These are phyloP conservation scores for Pichia sp. DNA, from an alignment of 1,139 yeast species.

Conservation along the genomic window DNA sequence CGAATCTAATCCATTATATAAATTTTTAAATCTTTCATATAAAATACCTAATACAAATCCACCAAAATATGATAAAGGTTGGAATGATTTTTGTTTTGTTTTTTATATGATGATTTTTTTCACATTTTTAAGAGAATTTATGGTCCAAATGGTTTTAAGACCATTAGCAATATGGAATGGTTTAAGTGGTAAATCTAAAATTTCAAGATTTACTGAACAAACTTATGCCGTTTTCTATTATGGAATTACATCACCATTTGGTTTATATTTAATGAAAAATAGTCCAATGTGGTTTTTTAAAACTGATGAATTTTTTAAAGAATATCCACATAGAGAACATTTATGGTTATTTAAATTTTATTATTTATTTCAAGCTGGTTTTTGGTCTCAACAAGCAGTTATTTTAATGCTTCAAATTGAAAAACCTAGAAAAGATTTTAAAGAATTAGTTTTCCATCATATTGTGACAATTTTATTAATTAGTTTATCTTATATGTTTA, in stretches of 20 bases:
- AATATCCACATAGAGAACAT: conserved; percentile 80
- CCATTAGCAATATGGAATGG: conserved; percentile 62
- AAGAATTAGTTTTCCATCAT: conserved; percentile 89
- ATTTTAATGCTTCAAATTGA: conserved; percentile 79
- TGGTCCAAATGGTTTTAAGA: conserved; percentile 73
- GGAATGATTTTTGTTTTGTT: conserved; percentile 74
- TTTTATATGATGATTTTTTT: conserved; percentile 77
- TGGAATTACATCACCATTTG: conserved; percentile 77
- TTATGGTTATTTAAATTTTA: conserved; percentile 67
- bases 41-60: conserved; percentile 45
- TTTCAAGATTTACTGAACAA: conserved; percentile 87
- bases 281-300: conserved; percentile 86
- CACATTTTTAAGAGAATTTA: conserved; percentile 84
- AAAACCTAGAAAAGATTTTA: conserved; percentile 90
- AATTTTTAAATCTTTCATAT: conserved; percentile 67
- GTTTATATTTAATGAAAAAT: conserved; percentile 79
- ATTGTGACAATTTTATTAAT: conserved; percentile 84
- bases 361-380: conserved; percentile 89
- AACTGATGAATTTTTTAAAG: conserved; percentile 70
- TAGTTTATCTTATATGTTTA: conserved; percentile 88
- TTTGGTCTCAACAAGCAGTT: conserved; percentile 94
- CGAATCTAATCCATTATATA: conserved; percentile 53
- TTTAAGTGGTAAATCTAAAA: conserved; percentile 50
- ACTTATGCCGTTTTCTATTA: conserved; percentile 79
- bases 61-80: conserved; percentile 73